Percentiles rank a stretch among this genome's conserved stretches.
These are phyloP conservation scores for Epichloe glyceriae DNA, from an alignment of 2,329 filamentous ascomycete species.

Conservation along the genomic window DNA sequence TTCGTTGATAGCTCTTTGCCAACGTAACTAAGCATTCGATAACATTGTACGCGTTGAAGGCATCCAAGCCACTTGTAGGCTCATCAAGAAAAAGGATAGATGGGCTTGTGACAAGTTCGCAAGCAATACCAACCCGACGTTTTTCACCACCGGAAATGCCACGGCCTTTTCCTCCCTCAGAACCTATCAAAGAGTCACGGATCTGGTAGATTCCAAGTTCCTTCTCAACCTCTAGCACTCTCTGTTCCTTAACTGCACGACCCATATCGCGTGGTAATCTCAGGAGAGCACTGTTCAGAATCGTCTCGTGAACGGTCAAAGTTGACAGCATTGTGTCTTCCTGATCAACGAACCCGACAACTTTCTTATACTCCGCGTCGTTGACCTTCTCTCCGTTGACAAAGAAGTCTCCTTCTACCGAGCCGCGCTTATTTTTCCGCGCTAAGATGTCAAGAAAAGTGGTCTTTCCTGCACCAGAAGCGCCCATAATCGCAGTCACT, in stretches of 20 bases:
- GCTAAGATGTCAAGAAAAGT: conserved; percentile 94
- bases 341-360: conserved; percentile 95
- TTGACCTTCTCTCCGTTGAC: conserved; percentile 86
- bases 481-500: conserved; percentile 94
- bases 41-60: conserved; percentile 96
- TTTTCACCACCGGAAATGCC: conserved; percentile 98
- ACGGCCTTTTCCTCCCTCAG: conserved; percentile 84
- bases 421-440: conserved; percentile 88
- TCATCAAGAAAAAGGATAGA: conserved; percentile 96
- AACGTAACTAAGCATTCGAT: conserved; percentile 90
- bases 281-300: conserved; percentile 82
- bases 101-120: conserved; percentile 91
- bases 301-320: conserved; percentile 94
- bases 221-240: conserved; percentile 84
- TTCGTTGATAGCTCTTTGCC: conserved; percentile 92
- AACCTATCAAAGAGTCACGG: conserved; percentile 87
- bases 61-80: conserved; percentile 88
- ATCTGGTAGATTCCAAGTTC: conserved; percentile 93
- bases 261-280: conserved; percentile 91
- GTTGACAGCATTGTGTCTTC: conserved; percentile 96
- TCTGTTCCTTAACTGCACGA: conserved; percentile 72
- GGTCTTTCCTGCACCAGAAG: conserved; percentile 93
- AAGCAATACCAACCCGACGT: conserved; percentile 89
- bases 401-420: conserved; percentile 67
- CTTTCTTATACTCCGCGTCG: conserved; percentile 75